Conservation (phyloP, 1,284 basidiomycete genomes). For the Trichosporon ovoides region DNA sequence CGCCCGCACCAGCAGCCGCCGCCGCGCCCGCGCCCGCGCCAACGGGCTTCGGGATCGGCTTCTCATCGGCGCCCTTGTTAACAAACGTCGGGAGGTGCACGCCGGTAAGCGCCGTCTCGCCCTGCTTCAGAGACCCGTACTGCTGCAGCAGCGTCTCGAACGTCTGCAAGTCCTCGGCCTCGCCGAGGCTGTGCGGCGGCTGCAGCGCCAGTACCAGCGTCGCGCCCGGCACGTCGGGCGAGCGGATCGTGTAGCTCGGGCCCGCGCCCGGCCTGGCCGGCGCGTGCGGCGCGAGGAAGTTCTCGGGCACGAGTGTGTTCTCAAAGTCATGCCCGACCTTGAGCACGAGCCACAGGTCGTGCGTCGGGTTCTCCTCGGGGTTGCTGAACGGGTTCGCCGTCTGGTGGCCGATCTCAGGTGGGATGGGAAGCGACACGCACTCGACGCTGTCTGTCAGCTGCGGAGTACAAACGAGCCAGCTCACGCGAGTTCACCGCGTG, state of each 20-base stretch:
- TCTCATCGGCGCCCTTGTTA: conserved; percentile 1
- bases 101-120: conserved; percentile 28
- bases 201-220: conserved; percentile 52
- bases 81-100: conserved; percentile 19
- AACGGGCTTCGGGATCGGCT: conserved; percentile 1
- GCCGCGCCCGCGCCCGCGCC: conserved; percentile 6
- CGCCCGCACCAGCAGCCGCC: not conserved
- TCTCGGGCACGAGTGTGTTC: conserved; percentile 37
- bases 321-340: conserved; percentile 43
- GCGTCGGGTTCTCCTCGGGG: conserved; percentile 38
- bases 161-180: conserved; percentile 60
- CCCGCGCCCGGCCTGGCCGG: conserved; percentile 26
- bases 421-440: conserved; percentile 46
- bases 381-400: conserved; percentile 47
- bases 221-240: conserved; percentile 31
- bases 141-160: conserved; percentile 66
- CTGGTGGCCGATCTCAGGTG: conserved; percentile 41
- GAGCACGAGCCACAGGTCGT: conserved; percentile 49
- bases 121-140: conserved; percentile 53
- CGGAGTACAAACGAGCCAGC: too few species aligned
- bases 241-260: conserved; percentile 23
- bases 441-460: conserved; percentile 32
- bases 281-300: conserved; percentile 22
- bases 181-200: conserved; percentile 14
- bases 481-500: conserved; percentile 40